These are phyloP conservation scores for Conringia planisiliqua DNA, from an alignment of 345 rosid species.

Conservation along the genomic window DNA sequence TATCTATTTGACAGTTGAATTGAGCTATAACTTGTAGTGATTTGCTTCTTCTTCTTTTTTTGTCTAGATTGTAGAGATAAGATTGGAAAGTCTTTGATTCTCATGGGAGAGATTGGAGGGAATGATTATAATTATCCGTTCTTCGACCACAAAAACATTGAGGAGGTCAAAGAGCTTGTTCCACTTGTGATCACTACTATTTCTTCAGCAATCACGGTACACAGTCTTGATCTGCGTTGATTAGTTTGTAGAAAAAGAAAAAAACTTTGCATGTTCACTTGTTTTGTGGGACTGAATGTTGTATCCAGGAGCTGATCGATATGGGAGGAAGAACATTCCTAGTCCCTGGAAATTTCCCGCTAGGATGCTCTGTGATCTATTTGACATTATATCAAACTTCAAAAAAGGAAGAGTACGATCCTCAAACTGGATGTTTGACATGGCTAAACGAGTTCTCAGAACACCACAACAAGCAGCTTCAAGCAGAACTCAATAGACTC, in stretches of 20 bases:
- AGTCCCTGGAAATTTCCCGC: slow-evolving; percentile 44
- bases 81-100: slow-evolving; percentile 39
- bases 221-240: background rate
- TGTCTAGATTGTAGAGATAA: slow-evolving; percentile 30
- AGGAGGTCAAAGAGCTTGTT: slow-evolving; percentile 32
- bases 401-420: slow-evolving; percentile 38
- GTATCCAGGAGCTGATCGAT: slow-evolving; percentile 40
- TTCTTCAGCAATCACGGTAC: slow-evolving; percentile 39
- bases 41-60: background rate
- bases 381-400: slow-evolving; percentile 32
- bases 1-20: background rate
- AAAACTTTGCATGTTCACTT: background rate
- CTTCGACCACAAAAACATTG: background rate
- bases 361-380: slow-evolving; percentile 38
- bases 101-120: slow-evolving; percentile 63
- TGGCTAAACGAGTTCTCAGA: slow-evolving; percentile 40
- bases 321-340: slow-evolving; percentile 44
- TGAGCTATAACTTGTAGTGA: background rate
- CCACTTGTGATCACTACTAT: slow-evolving; percentile 38
- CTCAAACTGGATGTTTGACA: slow-evolving; percentile 37
- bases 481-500: slow-evolving; percentile 25
- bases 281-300: background rate
- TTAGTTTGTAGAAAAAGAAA: background rate
- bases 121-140: slow-evolving; percentile 43
- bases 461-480: slow-evolving; percentile 38